Conservation (phyloP, 108 stramenopile genomes). For the Heterococcus sp. region DNA sequence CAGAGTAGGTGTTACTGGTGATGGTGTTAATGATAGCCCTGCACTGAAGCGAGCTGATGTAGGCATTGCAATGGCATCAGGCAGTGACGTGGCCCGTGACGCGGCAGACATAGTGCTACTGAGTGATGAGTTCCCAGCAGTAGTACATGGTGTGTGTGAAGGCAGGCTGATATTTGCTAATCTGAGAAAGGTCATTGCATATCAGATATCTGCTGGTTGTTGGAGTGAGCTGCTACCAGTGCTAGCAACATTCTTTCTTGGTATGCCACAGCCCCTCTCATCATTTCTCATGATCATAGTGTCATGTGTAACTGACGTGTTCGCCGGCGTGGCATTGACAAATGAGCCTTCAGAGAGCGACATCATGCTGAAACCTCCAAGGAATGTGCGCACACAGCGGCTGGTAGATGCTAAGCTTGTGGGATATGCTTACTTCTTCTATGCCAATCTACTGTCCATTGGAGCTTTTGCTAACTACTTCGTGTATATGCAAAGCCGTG, state of each 20-base stretch:
- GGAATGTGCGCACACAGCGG: not conserved
- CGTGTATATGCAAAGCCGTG: not conserved
- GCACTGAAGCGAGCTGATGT: conserved; percentile 95
- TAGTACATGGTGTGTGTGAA: conserved; percentile 73
- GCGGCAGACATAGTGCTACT: conserved; percentile 94
- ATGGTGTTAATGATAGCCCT: conserved; percentile 98
- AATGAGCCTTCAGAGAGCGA: not conserved
- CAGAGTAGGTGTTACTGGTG: conserved; percentile 90
- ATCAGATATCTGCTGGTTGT: conserved; percentile 63
- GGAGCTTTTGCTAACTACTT: conserved; percentile 5
- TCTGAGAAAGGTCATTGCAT: conserved; percentile 62
- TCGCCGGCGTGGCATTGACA: not conserved
- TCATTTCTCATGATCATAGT: conserved; percentile 48
- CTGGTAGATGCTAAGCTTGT: not conserved
- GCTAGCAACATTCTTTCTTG: conserved; percentile 46
- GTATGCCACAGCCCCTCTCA: conserved; percentile 69
- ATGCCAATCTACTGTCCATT: conserved; percentile 66
- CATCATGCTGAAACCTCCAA: not conserved
- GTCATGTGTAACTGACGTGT: not conserved
- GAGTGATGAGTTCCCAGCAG: conserved; percentile 96
- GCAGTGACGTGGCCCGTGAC: conserved; percentile 91
- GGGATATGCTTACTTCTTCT: not conserved
- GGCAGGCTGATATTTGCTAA: conserved; percentile 74
- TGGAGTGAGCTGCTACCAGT: conserved; percentile 66
- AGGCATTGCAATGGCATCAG: conserved; percentile 99